Evolutionary conservation across 83 land plant species (phyloP).

Genomic region (Isoetes engelmannii): DNA sequence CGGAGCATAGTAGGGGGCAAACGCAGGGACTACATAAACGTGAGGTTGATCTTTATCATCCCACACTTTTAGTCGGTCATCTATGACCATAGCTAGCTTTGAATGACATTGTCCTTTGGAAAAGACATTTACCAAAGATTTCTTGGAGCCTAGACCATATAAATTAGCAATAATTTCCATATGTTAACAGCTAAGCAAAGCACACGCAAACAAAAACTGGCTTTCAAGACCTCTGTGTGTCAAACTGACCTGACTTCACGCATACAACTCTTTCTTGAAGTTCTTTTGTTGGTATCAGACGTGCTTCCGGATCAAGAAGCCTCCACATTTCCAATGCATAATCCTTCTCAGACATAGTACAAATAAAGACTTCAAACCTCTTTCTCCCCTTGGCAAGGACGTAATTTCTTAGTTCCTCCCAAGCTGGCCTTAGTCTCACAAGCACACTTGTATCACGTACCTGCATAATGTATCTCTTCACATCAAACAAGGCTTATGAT

Average conservation of each 20-base stretch:
- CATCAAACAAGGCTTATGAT: conserved; percentile 3
- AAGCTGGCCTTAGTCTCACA: conserved; percentile 86
- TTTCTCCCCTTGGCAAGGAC: conserved; percentile 82
- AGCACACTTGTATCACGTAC: conserved; percentile 95
- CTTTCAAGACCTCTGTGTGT: neutral
- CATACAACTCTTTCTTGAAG: conserved; percentile 71
- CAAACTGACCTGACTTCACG: conserved; percentile 73
- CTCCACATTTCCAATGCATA: conserved; percentile 99
- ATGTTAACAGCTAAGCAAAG: conserved; percentile 1
- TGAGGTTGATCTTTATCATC: conserved; percentile 90
- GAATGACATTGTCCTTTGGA: conserved; percentile 71
- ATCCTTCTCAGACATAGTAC: conserved; percentile 97
- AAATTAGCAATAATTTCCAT: neutral
- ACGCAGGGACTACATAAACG: conserved; percentile 94
- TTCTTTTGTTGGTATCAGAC: conserved; percentile 57
- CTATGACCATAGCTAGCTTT: conserved; percentile 97
- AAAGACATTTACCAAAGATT: conserved; percentile 74
- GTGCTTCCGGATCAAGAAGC: conserved; percentile 85
- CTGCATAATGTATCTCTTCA: conserved; percentile 30
- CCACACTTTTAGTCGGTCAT: conserved; percentile 88
- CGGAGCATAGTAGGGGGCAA: conserved; percentile 86
- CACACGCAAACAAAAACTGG: conserved; percentile 3
- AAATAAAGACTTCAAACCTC: conserved; percentile 95
- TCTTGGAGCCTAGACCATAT: conserved; percentile 47
- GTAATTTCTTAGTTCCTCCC: conserved; percentile 89